phyloP scores from a whole-genome alignment of 192 early-diverging fungal genomes.

The Gorgonomyces haynaldii region DNA sequence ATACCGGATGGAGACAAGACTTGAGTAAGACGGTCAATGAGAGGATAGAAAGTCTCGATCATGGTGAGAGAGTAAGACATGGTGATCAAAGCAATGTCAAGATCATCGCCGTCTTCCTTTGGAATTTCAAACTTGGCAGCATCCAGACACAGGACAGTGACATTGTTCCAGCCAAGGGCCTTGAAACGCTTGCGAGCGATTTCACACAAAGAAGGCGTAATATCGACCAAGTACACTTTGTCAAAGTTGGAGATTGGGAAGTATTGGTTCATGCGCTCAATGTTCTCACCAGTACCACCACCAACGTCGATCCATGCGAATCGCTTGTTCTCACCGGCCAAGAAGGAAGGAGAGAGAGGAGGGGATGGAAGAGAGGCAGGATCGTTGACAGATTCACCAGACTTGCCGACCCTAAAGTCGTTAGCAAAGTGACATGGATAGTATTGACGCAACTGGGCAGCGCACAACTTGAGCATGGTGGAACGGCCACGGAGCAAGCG shows the following conservation, averaged over 20 bases:
- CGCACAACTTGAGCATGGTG: slow-evolving; percentile 73
- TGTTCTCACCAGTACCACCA: slow-evolving; percentile 42
- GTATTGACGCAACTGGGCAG: slow-evolving; percentile 55
- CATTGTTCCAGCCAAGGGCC: slow-evolving; percentile 66
- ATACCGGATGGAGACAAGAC: slow-evolving; percentile 2
- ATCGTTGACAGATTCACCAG: slow-evolving; percentile 20
- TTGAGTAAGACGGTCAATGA: slow-evolving; percentile 45
- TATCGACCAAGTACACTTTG: slow-evolving; percentile 67
- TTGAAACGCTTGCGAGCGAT: slow-evolving; percentile 66
- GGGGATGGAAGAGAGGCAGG: slow-evolving; percentile 18
- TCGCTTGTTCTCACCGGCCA: slow-evolving; percentile 17
- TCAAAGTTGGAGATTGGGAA: slow-evolving; percentile 67
- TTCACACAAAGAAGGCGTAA: slow-evolving; percentile 68
- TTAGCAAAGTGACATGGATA: slow-evolving; percentile 30
- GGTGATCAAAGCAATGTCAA: slow-evolving; percentile 63
- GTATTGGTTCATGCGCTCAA: slow-evolving; percentile 55
- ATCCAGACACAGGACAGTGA: slow-evolving; percentile 68
- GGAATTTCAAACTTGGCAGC: slow-evolving; percentile 59
- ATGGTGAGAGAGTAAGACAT: slow-evolving; percentile 85
- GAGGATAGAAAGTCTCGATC: slow-evolving; percentile 58
- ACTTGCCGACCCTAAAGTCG: slow-evolving; percentile 21
- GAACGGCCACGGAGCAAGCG: slow-evolving; percentile 59
- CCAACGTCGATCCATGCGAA: slow-evolving; percentile 43
- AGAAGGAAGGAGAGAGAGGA: slow-evolving; percentile 30
- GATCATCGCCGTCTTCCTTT: slow-evolving; percentile 38